Conservation (phyloP, 768 basidiomycete genomes). For the Tylopilus sp. region DNA sequence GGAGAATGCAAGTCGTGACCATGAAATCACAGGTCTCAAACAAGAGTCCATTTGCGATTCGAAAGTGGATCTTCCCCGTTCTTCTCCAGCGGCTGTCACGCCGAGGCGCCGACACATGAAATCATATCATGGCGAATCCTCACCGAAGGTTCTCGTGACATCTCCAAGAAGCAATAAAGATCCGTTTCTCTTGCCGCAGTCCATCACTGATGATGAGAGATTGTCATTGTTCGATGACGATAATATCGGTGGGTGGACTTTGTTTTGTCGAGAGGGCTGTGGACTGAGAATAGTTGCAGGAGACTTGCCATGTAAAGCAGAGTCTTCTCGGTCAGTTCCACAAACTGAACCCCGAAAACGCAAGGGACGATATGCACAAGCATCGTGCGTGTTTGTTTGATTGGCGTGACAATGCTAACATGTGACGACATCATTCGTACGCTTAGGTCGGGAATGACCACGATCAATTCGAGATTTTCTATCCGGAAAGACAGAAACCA, state of each 20-base stretch:
- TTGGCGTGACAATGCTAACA: not conserved
- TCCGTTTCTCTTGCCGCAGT: constrained; percentile 5
- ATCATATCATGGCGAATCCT: constrained; percentile 16
- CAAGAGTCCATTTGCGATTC: constrained; percentile 2
- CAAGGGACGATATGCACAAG: constrained; percentile 54
- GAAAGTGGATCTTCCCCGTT: not conserved
- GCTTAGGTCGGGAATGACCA: constrained; percentile 31
- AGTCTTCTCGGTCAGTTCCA: constrained; percentile 5
- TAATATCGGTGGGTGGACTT: constrained; percentile 12
- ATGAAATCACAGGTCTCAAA: not conserved
- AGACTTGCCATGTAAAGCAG: constrained; percentile 8
- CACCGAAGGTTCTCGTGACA: constrained; percentile 2
- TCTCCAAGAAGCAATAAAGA: constrained; percentile 5
- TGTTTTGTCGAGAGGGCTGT: not conserved
- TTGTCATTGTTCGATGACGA: not conserved
- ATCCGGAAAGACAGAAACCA: constrained; percentile 65
- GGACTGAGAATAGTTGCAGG: constrained; percentile 10
- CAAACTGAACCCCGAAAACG: constrained; percentile 43
- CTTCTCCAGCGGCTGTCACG: not conserved
- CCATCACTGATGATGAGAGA: not conserved
- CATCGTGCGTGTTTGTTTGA: constrained; percentile 32
- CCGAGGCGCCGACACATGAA: constrained; percentile 13
- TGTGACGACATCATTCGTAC: not conserved
- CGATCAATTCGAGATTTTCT: constrained; percentile 63
- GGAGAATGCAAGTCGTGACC: constrained; percentile 2